phyloP scores from a whole-genome alignment of 2,329 filamentous ascomycete species.

The Fusarium armeniacum region DNA sequence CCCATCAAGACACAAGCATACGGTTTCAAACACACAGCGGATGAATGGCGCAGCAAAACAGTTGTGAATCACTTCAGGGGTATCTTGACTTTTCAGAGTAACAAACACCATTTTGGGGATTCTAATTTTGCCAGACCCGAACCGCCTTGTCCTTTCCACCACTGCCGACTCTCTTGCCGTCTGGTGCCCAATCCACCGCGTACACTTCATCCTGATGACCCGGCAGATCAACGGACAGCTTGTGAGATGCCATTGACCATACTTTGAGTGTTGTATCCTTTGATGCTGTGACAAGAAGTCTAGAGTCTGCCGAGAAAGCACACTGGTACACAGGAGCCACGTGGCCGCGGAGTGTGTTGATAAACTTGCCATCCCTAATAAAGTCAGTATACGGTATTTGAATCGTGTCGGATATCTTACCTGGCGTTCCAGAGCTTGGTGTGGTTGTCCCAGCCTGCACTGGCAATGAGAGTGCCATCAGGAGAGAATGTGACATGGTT shows the following conservation, averaged over 20 bases:
- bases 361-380: constrained; percentile 77
- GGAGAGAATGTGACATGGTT: constrained; percentile 96
- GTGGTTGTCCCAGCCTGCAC: constrained; percentile 92
- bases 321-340: constrained; percentile 92
- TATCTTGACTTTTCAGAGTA: constrained; percentile 45
- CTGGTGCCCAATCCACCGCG: constrained; percentile 93
- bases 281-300: constrained; percentile 87
- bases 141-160: constrained; percentile 92
- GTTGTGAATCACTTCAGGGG: constrained; percentile 39
- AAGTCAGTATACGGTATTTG: constrained; percentile 30
- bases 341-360: constrained; percentile 89
- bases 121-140: constrained; percentile 73
- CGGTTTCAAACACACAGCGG: constrained; percentile 28
- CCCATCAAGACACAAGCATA: constrained; percentile 1
- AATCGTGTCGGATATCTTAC: constrained; percentile 57
- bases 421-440: constrained; percentile 91
- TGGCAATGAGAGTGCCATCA: constrained; percentile 88
- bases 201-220: constrained; percentile 95
- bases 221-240: constrained; percentile 83
- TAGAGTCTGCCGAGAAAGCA: constrained; percentile 90
- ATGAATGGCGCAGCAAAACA: constrained; percentile 24
- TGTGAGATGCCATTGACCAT: constrained; percentile 90
- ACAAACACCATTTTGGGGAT: constrained; percentile 33
- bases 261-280: constrained; percentile 96
- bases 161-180: constrained; percentile 89